Evolutionary conservation across 768 basidiomycete genomes (phyloP), one percentile per base, ranked within the genome.

Genomic region (Boletus sensibilis): DNA sequence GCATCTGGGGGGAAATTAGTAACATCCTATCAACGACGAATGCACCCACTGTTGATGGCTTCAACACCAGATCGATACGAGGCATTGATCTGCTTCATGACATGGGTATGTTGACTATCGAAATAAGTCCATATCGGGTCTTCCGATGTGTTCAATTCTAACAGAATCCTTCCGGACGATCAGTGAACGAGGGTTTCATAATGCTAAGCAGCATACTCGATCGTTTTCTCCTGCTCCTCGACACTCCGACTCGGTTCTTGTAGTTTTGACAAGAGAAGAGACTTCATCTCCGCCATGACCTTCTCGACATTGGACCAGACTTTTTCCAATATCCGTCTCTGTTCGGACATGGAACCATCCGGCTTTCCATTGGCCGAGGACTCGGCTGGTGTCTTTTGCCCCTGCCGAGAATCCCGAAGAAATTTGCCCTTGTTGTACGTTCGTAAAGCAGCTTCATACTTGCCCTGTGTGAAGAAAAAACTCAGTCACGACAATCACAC

Each of bases 361-460:
- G 73, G 67, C 55, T 77, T 78, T 31, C 79, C 80, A 58, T 87
- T 86, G 64, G 85, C 87, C 13, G 79, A 73, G 10, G 78, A 79
- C 33, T 83, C 87, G 20, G 84, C 79, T 3, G 93, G 88, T 2
- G 92, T 76, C 2, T 94, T 77, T 66, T 94, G 93, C 0, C 87
- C 88, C 0, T 94, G 92, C n/a, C 92, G 84, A 10, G 90, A 88
- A 66, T 94, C 90, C 42, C 96, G 80, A 29, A 98, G 77, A 72
- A 90, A 87, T 60, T 94, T 92, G 21, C 96, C 97, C 71, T 97
- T 98, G 75, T 96, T 96, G 78, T 98, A 99, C 63, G 97, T 94
- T 20, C 94, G 84, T 66, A 99, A 78, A 0, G 95, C 96, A 34
- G 88, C 84, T 55, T 98, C 97, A 69, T 95, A 98, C 52, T 90